Evolutionary conservation across 202 grass and related monocot species (phyloP).

Genomic region (Panicum virgatum): DNA sequence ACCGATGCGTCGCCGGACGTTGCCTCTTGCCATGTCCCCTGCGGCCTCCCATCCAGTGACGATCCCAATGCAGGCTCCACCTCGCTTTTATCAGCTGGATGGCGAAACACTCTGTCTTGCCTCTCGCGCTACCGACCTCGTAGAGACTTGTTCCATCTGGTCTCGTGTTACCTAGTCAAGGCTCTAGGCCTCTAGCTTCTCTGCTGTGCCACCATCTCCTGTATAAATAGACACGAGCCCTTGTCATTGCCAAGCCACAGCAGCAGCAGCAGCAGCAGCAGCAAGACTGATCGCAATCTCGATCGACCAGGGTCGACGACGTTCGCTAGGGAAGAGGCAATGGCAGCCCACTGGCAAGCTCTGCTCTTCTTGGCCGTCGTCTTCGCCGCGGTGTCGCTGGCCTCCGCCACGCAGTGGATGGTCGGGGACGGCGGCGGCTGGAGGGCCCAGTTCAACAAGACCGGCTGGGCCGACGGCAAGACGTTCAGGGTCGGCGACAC

Average conservation of each 20-base stretch:
- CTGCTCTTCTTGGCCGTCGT: neutral
- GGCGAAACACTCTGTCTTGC: neutral
- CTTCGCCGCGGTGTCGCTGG: neutral
- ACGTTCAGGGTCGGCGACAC: conserved; percentile 32
- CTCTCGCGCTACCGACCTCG: neutral
- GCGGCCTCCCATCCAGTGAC: neutral
- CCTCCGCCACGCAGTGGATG: neutral
- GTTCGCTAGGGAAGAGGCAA: conserved; percentile 1
- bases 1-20: neutral
- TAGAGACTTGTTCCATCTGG: neutral
- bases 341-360: conserved; percentile 14
- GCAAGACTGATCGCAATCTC: neutral
- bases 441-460: neutral
- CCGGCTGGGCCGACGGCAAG: conserved; percentile 25
- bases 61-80: neutral
- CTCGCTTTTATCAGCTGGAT: neutral
- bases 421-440: conserved; percentile 26
- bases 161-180: neutral
- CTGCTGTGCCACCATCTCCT: neutral
- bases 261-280: neutral
- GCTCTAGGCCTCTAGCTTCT: too few relatives aligned
- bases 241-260: neutral
- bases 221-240: neutral
- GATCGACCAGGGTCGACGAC: too few relatives aligned
- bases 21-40: neutral